phyloP scores from a whole-genome alignment of 192 early-diverging fungal species.

The Gryganskiella cystojenkinii region DNA sequence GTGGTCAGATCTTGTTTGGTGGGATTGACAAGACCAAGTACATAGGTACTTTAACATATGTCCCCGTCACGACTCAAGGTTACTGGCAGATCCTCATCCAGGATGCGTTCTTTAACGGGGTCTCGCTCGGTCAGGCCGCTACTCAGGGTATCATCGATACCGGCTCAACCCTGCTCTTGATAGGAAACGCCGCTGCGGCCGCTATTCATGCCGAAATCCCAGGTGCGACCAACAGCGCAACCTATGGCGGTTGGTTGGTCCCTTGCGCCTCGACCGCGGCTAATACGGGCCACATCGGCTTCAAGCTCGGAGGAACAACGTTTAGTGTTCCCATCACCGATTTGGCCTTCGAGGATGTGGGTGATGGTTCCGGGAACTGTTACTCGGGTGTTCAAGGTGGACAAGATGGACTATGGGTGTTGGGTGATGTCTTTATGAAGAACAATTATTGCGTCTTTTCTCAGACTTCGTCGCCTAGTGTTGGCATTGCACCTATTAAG shows the following conservation, averaged over 20 bases:
- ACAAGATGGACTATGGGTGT: slow-evolving; percentile 56
- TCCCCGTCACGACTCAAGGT: slow-evolving; percentile 58
- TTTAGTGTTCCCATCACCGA: slow-evolving; percentile 48
- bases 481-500: slow-evolving; percentile 62
- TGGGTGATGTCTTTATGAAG: slow-evolving; percentile 71
- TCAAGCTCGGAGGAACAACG: slow-evolving; percentile 47
- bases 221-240: slow-evolving; percentile 4
- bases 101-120: slow-evolving; percentile 43
- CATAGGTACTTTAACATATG: slow-evolving; percentile 60
- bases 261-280: slow-evolving; percentile 34
- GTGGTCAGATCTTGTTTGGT: slow-evolving; percentile 64
- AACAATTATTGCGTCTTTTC: slow-evolving; percentile 69
- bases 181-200: slow-evolving; percentile 58
- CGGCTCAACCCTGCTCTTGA: slow-evolving; percentile 69
- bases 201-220: slow-evolving; percentile 54
- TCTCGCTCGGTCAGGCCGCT: slow-evolving; percentile 36
- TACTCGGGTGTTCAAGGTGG: slow-evolving; percentile 40
- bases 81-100: slow-evolving; percentile 67
- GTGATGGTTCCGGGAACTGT: slow-evolving; percentile 18
- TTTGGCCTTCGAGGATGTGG: slow-evolving; percentile 44
- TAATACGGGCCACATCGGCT: slow-evolving; percentile 30
- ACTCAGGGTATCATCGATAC: slow-evolving; percentile 71
- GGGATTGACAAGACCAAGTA: slow-evolving; percentile 59
- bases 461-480: slow-evolving; percentile 51
- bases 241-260: slow-evolving; percentile 10